phyloP scores from a whole-genome alignment of 805 yeast genomes.

The Metschnikowia gelsemii region DNA sequence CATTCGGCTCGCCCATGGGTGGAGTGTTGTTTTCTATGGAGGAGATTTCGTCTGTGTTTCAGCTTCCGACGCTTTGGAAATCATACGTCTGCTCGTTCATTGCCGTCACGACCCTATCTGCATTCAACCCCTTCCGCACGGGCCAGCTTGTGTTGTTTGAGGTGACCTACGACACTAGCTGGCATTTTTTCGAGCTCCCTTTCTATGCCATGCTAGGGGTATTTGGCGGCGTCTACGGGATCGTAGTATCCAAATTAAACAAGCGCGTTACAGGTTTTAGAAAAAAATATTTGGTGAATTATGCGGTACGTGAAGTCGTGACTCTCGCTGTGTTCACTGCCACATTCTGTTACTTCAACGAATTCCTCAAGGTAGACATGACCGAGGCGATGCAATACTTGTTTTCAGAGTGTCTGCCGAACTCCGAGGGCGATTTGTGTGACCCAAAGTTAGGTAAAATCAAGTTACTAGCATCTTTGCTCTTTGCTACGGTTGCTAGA shows the following conservation, averaged over 20 bases:
- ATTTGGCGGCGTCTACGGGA: constrained; percentile 92
- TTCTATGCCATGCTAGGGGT: constrained; percentile 75
- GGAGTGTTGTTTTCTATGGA: constrained; percentile 94
- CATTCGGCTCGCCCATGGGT: constrained; percentile 95
- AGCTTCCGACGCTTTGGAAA: constrained; percentile 81
- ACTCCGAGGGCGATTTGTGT: constrained; percentile 44
- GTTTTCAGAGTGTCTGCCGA: constrained; percentile 74
- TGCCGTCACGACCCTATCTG: constrained; percentile 78
- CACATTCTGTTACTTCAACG: constrained; percentile 76
- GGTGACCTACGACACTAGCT: constrained; percentile 79
- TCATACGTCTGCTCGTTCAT: constrained; percentile 87
- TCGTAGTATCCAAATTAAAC: constrained; percentile 70
- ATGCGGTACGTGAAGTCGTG: constrained; percentile 70
- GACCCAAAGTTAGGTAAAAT: constrained; percentile 28
- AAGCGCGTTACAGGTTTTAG: constrained; percentile 75
- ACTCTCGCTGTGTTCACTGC: constrained; percentile 69
- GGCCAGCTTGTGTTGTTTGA: constrained; percentile 93
- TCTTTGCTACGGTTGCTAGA: constrained; percentile 71
- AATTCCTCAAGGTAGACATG: constrained; percentile 83
- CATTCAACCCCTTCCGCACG: constrained; percentile 86
- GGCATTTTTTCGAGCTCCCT: constrained; percentile 87
- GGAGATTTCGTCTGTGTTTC: constrained; percentile 77
- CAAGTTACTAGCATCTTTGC: constrained; percentile 50
- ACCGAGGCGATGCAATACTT: constrained; percentile 90
- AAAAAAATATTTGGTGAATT: constrained; percentile 57